Evolutionary conservation across 768 basidiomycete genomes (phyloP).

Genomic region (Tephrocybe sp.): DNA sequence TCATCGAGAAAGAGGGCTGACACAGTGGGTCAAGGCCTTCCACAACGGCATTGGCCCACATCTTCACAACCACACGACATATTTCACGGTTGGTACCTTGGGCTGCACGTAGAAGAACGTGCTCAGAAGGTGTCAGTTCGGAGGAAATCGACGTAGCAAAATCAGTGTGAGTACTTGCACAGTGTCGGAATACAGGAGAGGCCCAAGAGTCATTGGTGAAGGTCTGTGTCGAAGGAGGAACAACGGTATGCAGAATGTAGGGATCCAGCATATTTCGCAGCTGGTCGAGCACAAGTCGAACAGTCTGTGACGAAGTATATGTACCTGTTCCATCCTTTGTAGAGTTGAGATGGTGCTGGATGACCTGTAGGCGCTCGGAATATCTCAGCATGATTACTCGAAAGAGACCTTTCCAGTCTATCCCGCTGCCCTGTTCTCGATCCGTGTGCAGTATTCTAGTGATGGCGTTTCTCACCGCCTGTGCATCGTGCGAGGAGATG

Average conservation of each 20-base stretch:
- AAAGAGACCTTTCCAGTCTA: slow-evolving; percentile 35
- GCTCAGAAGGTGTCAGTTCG: slow-evolving; percentile 26
- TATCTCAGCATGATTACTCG: slow-evolving; percentile 31
- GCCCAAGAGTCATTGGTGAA: slow-evolving; percentile 25
- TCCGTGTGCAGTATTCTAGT: slow-evolving; percentile 8
- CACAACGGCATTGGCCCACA: slow-evolving; percentile 46
- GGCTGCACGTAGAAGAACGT: slow-evolving; percentile 25
- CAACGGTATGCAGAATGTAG: slow-evolving; percentile 5
- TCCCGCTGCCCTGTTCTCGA: slow-evolving; percentile 19
- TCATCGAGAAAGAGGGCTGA: slow-evolving; percentile 9
- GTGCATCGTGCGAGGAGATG: slow-evolving; percentile 24
- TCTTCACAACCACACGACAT: slow-evolving; percentile 41
- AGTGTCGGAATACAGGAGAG: slow-evolving; percentile 26
- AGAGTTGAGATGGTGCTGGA: slow-evolving; percentile 17
- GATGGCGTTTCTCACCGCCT: slow-evolving; percentile 14
- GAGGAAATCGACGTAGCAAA: slow-evolving; percentile 7
- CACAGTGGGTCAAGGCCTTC: slow-evolving; percentile 20
- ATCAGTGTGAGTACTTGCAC: slow-evolving; percentile 28
- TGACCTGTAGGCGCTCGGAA: slow-evolving; percentile 30
- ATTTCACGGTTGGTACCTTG: slow-evolving; percentile 41
- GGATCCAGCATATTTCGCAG: background rate
- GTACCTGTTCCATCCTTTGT: background rate
- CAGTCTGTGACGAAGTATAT: background rate
- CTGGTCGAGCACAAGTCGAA: background rate
- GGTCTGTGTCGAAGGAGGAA: slow-evolving; percentile 2